phyloP scores from a whole-genome alignment of 2,329 filamentous ascomycete genomes.

The Aspergillus vadensis region DNA sequence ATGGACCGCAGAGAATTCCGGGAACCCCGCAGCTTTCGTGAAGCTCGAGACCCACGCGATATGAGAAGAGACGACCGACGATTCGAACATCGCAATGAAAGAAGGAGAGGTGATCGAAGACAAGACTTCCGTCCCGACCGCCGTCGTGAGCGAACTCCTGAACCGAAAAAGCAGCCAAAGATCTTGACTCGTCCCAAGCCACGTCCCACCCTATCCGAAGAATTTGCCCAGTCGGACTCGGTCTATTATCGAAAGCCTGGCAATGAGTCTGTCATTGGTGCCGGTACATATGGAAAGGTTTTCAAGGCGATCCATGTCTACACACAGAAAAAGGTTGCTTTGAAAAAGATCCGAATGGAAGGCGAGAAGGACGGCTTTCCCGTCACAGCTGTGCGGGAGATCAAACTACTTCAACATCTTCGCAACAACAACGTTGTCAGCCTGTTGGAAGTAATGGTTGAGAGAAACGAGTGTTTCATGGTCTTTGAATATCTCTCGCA shows the following conservation, averaged over 20 bases:
- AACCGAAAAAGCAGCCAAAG: constrained; percentile 60
- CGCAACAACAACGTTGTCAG: constrained; percentile 85
- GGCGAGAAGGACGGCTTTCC: constrained; percentile 99
- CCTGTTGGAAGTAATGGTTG: constrained; percentile 97
- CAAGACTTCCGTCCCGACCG: constrained; percentile 46
- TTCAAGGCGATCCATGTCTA: constrained; percentile 82
- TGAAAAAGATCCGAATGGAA: constrained; percentile 99
- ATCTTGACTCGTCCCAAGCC: constrained; percentile 70
- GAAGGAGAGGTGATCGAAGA: constrained; percentile 38
- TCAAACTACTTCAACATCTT: constrained; percentile 92
- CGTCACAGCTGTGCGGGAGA: constrained; percentile 93
- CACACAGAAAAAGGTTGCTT: constrained; percentile 75
- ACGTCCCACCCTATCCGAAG: constrained; percentile 68
- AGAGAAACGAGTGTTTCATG: constrained; percentile 99
- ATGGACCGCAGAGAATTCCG: constrained; percentile 40
- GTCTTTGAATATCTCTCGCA: constrained; percentile 98
- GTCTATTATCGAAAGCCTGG: constrained; percentile 94
- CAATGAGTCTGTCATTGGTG: constrained; percentile 95
- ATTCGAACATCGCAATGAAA: constrained; percentile 44
- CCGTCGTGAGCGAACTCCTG: constrained; percentile 51
- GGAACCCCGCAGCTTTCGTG: constrained; percentile 32
- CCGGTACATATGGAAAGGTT: constrained; percentile 95
- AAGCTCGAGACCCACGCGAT: constrained; percentile 32
- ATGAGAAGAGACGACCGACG: constrained; percentile 43
- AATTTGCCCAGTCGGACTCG: constrained; percentile 77